Evolutionary conservation across 768 basidiomycete genomes (phyloP), one percentile per base, ranked within the genome.

Genomic region (Podaxis mareebaensis): DNA sequence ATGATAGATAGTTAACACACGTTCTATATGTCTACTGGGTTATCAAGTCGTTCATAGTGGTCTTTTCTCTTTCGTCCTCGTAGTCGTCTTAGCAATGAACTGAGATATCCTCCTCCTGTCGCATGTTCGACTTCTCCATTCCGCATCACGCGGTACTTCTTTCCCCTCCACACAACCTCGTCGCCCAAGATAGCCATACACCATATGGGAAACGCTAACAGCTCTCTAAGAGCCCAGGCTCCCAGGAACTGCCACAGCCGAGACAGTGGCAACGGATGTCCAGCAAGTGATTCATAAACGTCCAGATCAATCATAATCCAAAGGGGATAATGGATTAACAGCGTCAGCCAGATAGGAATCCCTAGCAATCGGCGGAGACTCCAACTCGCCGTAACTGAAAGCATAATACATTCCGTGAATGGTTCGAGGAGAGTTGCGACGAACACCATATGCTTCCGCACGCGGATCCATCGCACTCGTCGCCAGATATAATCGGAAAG

Each of bases 391-490:
- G 96, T 83, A 28, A 83, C 63, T 36, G 91, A 89, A 36, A 89
- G 78, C 28, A 94, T 74, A 44, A 97, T 74, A 49, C 86, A 88
- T 76, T 99, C 97, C 17, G 95, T 97, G 72, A 98, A 87, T 1
- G 97, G 97, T 73, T 99, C 97, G 20, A 92, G 68, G 58, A 98
- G 60, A 0, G 95, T 98, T 17, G 95, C 96, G 8, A 84, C 80
- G 46, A 93, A 73, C 7, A 93, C 90, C 95, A 99, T 99, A 69
- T 88, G 88, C 74, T 96, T 98, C 58, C 97, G 86, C 36, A 99
- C 96, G 49, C 97, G 87, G 70, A 99, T 94, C 97, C 97, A 99
- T 2, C 97, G 89, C 20, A 95, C 88, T 30, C 97, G 88, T 39
- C 97, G 84, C 82, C 86, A 86, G 63, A 98, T 80, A 75, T 97